Conservation (phyloP, 805 yeast species). For the Lipomyces sp. region DNA sequence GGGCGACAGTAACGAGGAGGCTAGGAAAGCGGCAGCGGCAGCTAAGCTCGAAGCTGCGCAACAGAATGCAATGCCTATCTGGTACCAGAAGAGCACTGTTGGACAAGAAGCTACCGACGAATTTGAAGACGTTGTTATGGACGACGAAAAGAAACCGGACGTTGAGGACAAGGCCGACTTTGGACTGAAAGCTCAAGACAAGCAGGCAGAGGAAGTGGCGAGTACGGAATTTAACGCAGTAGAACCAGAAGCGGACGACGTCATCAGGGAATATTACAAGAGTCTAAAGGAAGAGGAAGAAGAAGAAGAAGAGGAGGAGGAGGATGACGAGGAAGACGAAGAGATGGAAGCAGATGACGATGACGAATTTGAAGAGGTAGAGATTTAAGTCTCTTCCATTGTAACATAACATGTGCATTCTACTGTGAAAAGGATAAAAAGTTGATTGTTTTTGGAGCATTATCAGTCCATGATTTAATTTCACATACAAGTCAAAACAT, state of each 20-base stretch:
- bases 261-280: constrained; percentile 66
- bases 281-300: constrained; percentile 60
- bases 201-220: constrained; percentile 22
- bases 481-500: background rate
- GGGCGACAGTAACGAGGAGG: constrained; percentile 47
- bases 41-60: constrained; percentile 57
- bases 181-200: no score
- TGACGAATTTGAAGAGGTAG: constrained; percentile 31
- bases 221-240: constrained; percentile 19
- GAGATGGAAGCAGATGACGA: constrained; percentile 36
- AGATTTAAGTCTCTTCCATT: background rate
- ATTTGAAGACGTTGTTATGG: background rate
- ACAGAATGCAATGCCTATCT: constrained; percentile 93
- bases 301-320: constrained; percentile 41
- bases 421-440: background rate
- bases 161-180: no score
- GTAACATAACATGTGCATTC: background rate
- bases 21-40: constrained; percentile 62
- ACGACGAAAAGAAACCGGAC: background rate
- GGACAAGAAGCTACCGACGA: constrained; percentile 49
- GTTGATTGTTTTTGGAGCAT: background rate
- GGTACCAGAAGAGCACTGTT: constrained; percentile 92
- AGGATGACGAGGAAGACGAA: constrained; percentile 36
- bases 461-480: background rate
- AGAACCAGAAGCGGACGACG: constrained; percentile 50